Base-by-base conservation (phyloP, 768 basidiomycete species). In the Tephrocybe sp. region DNA sequence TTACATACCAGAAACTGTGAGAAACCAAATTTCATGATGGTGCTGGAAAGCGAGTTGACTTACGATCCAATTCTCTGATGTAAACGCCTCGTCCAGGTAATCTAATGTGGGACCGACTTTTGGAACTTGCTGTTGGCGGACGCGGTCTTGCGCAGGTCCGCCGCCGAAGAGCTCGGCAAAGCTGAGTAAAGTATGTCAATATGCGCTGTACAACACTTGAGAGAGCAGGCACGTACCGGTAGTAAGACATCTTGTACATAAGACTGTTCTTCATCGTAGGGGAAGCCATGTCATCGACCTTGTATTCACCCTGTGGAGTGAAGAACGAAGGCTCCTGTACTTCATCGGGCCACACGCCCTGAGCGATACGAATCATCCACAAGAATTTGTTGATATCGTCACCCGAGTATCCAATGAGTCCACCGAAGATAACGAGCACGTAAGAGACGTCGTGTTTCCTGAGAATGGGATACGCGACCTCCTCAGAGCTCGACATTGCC, bases 311-410 rank as follows among this genome's bases (percentile, higher is more conserved):
- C 12, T 86, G 73, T 19, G 84, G 75, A 0, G 88, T 98, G 70
- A 99, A 99, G 73, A 90, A 99, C 64, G 88, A 88, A 30, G 84
- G 79, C 69, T 99, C 97, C 64, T 91, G 92, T 53, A 99, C 90
- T 69, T 98, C 97, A 29, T 98, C 93, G 0, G 97, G 97, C 94
- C 94, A 97, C 24, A 95, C 88, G 42, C 94, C 94, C 61, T 95
- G 93, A 4, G 91, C 83, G 57, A 93, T 92, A 47, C 91, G 83
- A 50, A 97, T 86, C 91, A 97, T 97, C 94, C 94, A 97, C 42
- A 99, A 70, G 81, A 97, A 99, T 71, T 99, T 99, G 82, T 99
- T 99, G 75, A 99, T 89, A 64, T 99, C 97, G 65, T 99, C 97
- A 12, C 95, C 97, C 18, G 93, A 95, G 69, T 97, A 99, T 7